These are phyloP conservation scores for Lotus japonicus DNA, from an alignment of 306 rosid genomes.

Conservation along the genomic window DNA sequence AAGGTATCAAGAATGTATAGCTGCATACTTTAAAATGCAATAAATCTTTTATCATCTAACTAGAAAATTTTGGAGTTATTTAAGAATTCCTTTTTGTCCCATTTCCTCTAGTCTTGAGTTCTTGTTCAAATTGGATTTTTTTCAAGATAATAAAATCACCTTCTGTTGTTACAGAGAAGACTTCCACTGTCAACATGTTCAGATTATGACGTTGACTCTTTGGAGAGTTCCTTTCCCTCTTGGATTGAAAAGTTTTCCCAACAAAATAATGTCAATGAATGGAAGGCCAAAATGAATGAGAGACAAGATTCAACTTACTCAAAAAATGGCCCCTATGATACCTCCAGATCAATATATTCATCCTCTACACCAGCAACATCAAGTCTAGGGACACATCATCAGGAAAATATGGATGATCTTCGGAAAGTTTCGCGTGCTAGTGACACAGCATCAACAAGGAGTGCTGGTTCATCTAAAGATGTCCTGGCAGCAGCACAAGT, in stretches of 20 bases:
- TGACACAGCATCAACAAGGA: conserved; percentile 6
- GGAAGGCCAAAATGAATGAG: conserved; percentile 10
- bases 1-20: conserved; percentile 19
- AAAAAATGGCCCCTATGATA: conserved; percentile 4
- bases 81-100: not conserved
- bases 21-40: not conserved
- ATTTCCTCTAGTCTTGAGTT: not conserved
- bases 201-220: conserved; percentile 13
- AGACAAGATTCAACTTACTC: conserved; percentile 22
- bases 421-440: conserved; percentile 2
- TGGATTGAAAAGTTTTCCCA: conserved; percentile 24
- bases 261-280: conserved; percentile 1
- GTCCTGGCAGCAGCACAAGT: conserved; percentile 32
- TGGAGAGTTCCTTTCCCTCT: conserved; percentile 27
- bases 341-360: conserved; percentile 23
- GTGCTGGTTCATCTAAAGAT: conserved; percentile 33
- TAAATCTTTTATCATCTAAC: not conserved
- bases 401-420: conserved; percentile 28
- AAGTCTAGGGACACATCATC: conserved; percentile 11
- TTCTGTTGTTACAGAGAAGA: conserved; percentile 25
- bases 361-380: conserved; percentile 19
- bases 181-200: conserved; percentile 19
- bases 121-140: not conserved
- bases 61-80: not conserved
- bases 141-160: not conserved